Evolutionary conservation across 2,329 filamentous ascomycete genomes (phyloP).

Genomic region (Diplodia sapinea): DNA sequence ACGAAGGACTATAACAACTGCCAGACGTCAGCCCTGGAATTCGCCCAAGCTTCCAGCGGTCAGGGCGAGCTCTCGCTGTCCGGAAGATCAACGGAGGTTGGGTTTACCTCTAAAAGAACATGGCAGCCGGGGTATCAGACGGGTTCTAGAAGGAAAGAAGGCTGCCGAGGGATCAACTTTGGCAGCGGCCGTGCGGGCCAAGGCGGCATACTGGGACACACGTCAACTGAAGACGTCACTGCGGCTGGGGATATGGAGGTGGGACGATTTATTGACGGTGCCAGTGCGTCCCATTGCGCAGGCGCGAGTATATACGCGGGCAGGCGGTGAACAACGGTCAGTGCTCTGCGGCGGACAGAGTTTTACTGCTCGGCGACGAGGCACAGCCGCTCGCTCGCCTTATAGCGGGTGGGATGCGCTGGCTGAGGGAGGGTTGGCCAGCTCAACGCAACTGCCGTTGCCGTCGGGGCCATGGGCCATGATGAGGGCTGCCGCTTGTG

Average conservation of each 20-base stretch:
- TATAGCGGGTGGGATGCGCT: conserved; percentile 27
- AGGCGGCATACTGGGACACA: conserved; percentile 43
- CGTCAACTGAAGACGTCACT: conserved; percentile 44
- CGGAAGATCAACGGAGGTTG: conserved; percentile 12
- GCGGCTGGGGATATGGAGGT: conserved; percentile 39
- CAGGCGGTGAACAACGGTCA: conserved; percentile 49
- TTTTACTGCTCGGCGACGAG: conserved; percentile 35
- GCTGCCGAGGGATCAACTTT: conserved; percentile 38
- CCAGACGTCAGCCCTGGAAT: conserved; percentile 7
- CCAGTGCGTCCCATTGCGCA: conserved; percentile 42
- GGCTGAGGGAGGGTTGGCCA: conserved; percentile 19
- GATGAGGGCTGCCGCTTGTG: neutral
- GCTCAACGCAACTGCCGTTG: conserved; percentile 33
- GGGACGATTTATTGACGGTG: conserved; percentile 43
- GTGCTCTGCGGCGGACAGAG: conserved; percentile 40
- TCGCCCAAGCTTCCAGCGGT: conserved; percentile 23
- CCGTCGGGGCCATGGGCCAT: conserved; percentile 25
- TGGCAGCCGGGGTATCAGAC: conserved; percentile 13
- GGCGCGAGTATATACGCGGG: conserved; percentile 42
- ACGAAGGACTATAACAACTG: conserved; percentile 14
- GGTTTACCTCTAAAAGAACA: conserved; percentile 21
- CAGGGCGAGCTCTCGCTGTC: neutral
- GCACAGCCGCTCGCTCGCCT: conserved; percentile 31
- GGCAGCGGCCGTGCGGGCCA: conserved; percentile 37
- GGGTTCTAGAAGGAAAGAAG: conserved; percentile 22